These are phyloP conservation scores for Leavenworthia alabamica DNA, from an alignment of 345 rosid genomes.

Conservation along the genomic window DNA sequence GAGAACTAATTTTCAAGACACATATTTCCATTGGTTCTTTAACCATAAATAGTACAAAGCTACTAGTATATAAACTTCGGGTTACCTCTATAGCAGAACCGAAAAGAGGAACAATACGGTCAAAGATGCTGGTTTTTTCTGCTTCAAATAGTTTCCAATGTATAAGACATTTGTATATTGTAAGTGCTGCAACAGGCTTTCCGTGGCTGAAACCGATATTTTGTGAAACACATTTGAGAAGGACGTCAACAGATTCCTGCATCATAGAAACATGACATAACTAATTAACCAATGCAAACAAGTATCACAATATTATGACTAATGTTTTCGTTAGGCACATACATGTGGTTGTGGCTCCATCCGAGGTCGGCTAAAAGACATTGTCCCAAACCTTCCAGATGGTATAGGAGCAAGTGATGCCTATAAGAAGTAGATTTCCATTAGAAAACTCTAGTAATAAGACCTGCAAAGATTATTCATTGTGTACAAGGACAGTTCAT, in stretches of 20 bases:
- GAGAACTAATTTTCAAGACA: not conserved
- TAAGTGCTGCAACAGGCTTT: constrained; percentile 76
- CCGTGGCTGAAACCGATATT: constrained; percentile 70
- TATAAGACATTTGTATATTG: constrained; percentile 86
- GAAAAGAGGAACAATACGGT: constrained; percentile 81
- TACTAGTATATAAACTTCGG: not conserved
- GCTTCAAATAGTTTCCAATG: constrained; percentile 88
- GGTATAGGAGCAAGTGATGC: constrained; percentile 46
- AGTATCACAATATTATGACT: not conserved
- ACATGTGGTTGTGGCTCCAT: constrained; percentile 63
- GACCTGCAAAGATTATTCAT: constrained; percentile 1
- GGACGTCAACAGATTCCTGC: constrained; percentile 72
- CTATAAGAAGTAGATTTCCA: constrained; percentile 30
- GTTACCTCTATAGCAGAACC: constrained; percentile 86
- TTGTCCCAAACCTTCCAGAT: constrained; percentile 41
- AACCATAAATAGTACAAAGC: not conserved
- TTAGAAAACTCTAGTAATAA: constrained; percentile 7
- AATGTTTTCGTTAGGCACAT: constrained; percentile 24
- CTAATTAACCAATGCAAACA: constrained; percentile 18
- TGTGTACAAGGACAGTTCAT: constrained; percentile 10
- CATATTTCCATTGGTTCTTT: not conserved
- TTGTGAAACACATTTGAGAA: constrained; percentile 52
- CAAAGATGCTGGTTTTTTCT: constrained; percentile 87
- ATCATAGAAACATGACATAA: constrained; percentile 16
- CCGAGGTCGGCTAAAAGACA: constrained; percentile 50